Evolutionary conservation across 2,329 filamentous ascomycete genomes (phyloP), one percentile per base, ranked within the genome.

Genomic region (Neopestalotiopsis sp.): DNA sequence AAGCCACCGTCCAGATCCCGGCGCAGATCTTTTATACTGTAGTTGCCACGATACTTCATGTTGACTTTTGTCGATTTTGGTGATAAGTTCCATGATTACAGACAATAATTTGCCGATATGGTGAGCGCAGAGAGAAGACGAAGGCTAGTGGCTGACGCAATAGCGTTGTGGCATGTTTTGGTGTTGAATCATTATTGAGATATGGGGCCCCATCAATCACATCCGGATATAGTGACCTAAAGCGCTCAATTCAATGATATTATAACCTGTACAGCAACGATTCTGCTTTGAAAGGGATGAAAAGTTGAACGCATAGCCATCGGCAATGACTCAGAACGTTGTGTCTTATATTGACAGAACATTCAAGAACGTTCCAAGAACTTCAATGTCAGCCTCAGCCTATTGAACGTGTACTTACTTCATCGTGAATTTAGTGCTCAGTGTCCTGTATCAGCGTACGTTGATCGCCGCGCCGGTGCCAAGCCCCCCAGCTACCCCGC

Each of bases 1-100:
- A 68, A 45, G 17, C 59, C 67, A 42, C 45, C 45, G 1, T 62
- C 60, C 17, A 58, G 9, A 66, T 66, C 64, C 13, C 49, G 38
- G 3, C 67, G 67, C 13, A 68, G 52, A 45, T 68, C 67, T 32
- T 68, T 68, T 20, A 68, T 65, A n/a, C 49, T 65, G 49, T 68
- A 64, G 10, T 62, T 40, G 2, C 67, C 67, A 49, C 59, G 32
- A 32, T 65, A 68, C 40, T 28, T 38, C 67, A 68, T 68, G 10
- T 10, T 28, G 34, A 57, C 9, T 64, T 5, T 30, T 12, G 12
- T 13, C 1, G 9, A 28, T 17, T 28, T 5, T 3, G 30, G 14
- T 49, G n/a, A 9, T 5, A 42, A 62, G 34, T 28, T 28, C 1
- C 0, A 30, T 13, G 57, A 10, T n/a, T 59, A 28, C 24, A 28